Conservation (phyloP, 768 basidiomycete genomes). For the Boletus pseudo-olivaceus region DNA sequence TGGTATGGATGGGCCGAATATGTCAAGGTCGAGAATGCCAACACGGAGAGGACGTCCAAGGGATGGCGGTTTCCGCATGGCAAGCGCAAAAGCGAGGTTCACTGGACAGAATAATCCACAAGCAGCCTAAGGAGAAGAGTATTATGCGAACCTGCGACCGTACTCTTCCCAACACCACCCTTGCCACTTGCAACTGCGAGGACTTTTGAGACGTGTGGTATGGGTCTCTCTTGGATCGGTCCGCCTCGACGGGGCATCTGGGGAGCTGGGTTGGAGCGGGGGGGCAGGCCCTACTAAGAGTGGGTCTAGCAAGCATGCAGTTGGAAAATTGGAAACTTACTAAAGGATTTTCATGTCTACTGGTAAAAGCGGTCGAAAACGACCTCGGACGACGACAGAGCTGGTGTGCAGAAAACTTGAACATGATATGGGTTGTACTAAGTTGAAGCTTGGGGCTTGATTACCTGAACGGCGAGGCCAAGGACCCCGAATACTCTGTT, state of each 20-base stretch:
- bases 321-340: conserved; percentile 30
- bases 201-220: conserved; percentile 76
- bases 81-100: conserved; percentile 77
- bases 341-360: conserved; percentile 54
- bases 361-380: conserved; percentile 14
- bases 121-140: background rate
- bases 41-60: conserved; percentile 52
- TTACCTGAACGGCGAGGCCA: background rate
- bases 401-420: conserved; percentile 8
- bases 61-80: conserved; percentile 37
- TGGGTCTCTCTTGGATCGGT: conserved; percentile 49
- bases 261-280: conserved; percentile 40
- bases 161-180: conserved; percentile 95
- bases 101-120: conserved; percentile 40
- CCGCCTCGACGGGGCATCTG: conserved; percentile 60
- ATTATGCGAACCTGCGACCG: conserved; percentile 67
- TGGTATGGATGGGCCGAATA: conserved; percentile 93
- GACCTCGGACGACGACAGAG: conserved; percentile 4
- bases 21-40: conserved; percentile 90
- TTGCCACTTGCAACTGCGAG: conserved; percentile 89
- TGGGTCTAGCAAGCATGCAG: conserved; percentile 10
- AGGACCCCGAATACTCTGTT: conserved; percentile 5
- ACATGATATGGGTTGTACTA: background rate
- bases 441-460: too few relatives aligned
- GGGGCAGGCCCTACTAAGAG: conserved; percentile 33